Conservation (phyloP, 176 grass and related monocot species). For the Paspalum notatum region DNA sequence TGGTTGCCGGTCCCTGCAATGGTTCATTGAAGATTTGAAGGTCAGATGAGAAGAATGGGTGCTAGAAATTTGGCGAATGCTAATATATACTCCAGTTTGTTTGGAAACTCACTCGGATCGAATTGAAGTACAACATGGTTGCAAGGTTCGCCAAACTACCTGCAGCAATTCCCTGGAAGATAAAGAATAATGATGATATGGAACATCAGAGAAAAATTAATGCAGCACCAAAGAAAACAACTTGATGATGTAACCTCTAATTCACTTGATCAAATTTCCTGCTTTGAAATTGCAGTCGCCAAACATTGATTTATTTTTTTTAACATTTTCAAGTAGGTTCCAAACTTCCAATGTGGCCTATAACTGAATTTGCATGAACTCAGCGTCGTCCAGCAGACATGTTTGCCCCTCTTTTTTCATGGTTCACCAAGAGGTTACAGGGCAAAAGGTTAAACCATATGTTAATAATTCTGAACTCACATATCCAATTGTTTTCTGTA, state of each 20-base stretch:
- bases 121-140: conserved; percentile 87
- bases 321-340: not conserved
- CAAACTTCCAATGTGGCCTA: not conserved
- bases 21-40: conserved; percentile 20
- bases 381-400: conserved; percentile 23
- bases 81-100: not conserved
- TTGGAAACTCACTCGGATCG: conserved; percentile 66
- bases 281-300: not conserved
- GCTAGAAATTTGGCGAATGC: conserved; percentile 17
- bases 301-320: not conserved
- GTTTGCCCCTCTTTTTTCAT: conserved; percentile 10
- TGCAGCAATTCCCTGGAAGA: conserved; percentile 74
- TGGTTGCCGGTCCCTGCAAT: conserved; percentile 71
- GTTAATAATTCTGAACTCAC: conserved; percentile 58
- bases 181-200: conserved; percentile 3
- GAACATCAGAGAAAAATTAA: not conserved
- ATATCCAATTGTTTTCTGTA: conserved; percentile 92
- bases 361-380: conserved; percentile 14
- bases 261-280: not conserved
- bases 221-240: conserved; percentile 14
- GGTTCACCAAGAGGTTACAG: conserved; percentile 23
- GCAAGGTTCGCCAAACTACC: conserved; percentile 92
- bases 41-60: conserved; percentile 24
- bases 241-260: not conserved
- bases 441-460: not conserved